A percentile compares a stretch with the other conserved stretches of the same genome.
phyloP scores from a whole-genome alignment of 140 eudicot species.

The Oenanthe javanica region DNA sequence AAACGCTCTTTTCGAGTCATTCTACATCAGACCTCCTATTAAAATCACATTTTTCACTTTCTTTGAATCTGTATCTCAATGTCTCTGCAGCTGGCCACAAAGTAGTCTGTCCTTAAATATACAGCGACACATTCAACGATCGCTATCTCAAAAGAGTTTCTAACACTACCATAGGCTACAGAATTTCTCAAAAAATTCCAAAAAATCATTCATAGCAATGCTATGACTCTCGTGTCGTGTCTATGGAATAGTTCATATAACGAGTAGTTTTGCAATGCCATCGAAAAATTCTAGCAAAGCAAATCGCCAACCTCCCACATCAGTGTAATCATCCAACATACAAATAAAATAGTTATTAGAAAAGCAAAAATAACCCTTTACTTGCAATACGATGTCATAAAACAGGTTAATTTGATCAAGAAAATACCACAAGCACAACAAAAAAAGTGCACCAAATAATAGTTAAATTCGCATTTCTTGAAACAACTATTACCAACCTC shows the following conservation, averaged over 20 bases:
- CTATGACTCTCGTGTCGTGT: neutral
- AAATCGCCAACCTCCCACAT: neutral
- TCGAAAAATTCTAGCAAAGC: neutral
- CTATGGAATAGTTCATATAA: neutral
- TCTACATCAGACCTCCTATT: neutral
- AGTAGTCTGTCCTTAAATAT: neutral
- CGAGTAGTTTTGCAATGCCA: neutral
- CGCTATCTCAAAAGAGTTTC: too few species aligned
- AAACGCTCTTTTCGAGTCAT: neutral
- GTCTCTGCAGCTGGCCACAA: neutral
- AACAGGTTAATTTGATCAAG: neutral
- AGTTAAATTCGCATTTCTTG: neutral
- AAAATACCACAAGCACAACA: neutral
- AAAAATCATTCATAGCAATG: neutral
- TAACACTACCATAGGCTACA: neutral
- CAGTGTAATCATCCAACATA: neutral
- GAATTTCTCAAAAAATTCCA: neutral
- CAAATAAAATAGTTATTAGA: neutral
- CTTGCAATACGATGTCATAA: neutral
- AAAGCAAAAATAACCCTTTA: neutral
- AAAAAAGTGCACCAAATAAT: neutral
- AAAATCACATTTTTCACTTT: neutral
- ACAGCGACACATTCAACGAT: too few species aligned
- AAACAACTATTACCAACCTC: neutral
- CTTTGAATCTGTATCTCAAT: neutral